Conservation (phyloP, 805 yeast genomes). For the Kuraishia piskuri region DNA sequence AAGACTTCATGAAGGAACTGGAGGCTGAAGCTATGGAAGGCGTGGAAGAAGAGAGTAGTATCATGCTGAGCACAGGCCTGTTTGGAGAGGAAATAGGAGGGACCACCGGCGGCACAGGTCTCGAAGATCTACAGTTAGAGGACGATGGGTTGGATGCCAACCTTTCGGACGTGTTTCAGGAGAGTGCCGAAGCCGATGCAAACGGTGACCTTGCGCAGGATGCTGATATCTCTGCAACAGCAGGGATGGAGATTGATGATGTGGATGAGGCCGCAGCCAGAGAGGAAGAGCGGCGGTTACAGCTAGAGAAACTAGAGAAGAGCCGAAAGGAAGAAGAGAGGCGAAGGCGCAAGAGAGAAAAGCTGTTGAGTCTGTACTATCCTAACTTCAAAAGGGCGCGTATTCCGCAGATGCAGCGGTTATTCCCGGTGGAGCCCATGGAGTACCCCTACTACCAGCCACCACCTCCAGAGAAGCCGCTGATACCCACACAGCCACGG, state of each 20-base stretch:
- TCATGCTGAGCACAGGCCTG: constrained; percentile 19
- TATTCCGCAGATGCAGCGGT: constrained; percentile 53
- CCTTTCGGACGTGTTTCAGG: constrained; percentile 9
- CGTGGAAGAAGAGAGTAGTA: constrained; percentile 19
- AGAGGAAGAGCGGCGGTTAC: constrained; percentile 18
- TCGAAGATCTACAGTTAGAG: constrained; percentile 22
- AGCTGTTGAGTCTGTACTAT: constrained; percentile 37
- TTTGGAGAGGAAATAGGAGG: constrained; percentile 25
- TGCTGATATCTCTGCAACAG: constrained; percentile 10
- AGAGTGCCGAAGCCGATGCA: background rate
- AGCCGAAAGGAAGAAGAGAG: constrained; percentile 9
- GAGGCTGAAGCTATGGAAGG: constrained; percentile 28
- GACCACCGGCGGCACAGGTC: constrained; percentile 18
- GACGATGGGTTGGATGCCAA: constrained; percentile 12
- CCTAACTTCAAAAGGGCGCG: constrained; percentile 53
- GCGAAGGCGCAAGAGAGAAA: constrained; percentile 23
- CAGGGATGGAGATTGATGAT: constrained; percentile 14
- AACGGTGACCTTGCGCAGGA: background rate
- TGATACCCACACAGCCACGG: constrained; percentile 49
- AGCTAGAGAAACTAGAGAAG: constrained; percentile 6
- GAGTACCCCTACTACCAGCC: constrained; percentile 47
- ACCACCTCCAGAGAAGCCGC: constrained; percentile 28
- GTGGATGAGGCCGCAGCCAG: constrained; percentile 8
- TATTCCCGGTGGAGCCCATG: constrained; percentile 53
- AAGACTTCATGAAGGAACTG: constrained; percentile 28